Base-by-base conservation (phyloP, 1,139 yeast genomes). In the Scheffersomyces lignicola region DNA sequence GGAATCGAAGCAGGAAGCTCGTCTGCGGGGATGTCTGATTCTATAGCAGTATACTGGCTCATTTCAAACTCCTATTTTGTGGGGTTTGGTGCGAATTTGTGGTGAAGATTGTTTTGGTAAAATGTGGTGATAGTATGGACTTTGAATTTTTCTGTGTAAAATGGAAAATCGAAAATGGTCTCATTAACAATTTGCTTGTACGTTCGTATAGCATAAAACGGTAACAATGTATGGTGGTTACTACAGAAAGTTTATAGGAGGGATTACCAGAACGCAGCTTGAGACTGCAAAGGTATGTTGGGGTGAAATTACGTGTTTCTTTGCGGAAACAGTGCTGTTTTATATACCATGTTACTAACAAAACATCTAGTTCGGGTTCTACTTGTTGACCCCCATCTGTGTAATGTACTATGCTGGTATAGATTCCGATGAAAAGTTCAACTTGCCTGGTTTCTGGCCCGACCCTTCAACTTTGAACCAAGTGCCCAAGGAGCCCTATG, bases 371-470 rank as follows among this genome's bases (percentile, higher is more conserved):
- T 89, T 90, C 62, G 83, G 96, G 1, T 83, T 89, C 52, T 89
- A 87, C 57, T 78, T 90, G 34, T 68, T 89, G 49, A 79, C 95
- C 2, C 97, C 97, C 1, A 85, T 90, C 34, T 76, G 78, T 14
- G 83, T 89, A 51, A 90, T 90, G 97, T 82, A 87, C 60, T 90
- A 84, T 51, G 90, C 88, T 34, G 97, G 97, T 54, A 74, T 84
- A 29, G 90, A 89, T 50, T 84, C 97, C 1, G 96, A 90, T 58
- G 78, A 73, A 49, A 89, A 88, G 64, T 80, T 90, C 58, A 87
- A 88, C 54, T 80, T 89, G 36, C 95, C 95, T n/a, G 96, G 96
- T 12, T 89, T 87, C 61, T 88, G 96, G 96, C 97, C 97, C 1
- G 97, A 89, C 59, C 97, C 97, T 25, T 84, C 85, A 24, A 83